Evolutionary conservation across 768 basidiomycete species (phyloP).

Genomic region (Lactarius hengduanensis): DNA sequence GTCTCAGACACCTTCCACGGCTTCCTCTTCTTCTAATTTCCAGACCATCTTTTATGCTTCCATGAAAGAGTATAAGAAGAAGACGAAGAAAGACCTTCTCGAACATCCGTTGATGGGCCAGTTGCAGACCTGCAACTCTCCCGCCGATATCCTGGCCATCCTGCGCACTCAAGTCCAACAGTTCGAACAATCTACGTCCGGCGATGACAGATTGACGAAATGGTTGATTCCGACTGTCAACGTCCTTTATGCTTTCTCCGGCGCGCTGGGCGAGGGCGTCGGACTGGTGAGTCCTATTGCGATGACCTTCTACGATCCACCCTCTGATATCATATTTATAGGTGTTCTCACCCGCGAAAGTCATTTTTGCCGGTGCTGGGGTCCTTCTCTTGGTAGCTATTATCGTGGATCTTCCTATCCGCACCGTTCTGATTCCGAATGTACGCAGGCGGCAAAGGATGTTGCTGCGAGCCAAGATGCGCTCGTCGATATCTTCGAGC

Average conservation of each 20-base stretch:
- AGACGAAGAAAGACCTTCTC: background rate
- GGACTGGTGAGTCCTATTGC: background rate
- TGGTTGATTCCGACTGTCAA: too few relatives aligned
- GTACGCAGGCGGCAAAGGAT: background rate
- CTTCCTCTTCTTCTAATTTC: too few relatives aligned
- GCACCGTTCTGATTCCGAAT: background rate
- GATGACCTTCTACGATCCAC: background rate
- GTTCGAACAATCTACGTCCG: too few relatives aligned
- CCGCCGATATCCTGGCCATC: too few relatives aligned
- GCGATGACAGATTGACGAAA: too few relatives aligned
- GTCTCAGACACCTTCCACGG: too few relatives aligned
- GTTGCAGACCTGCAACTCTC: too few relatives aligned
- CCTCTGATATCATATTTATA: background rate
- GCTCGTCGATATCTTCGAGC: background rate
- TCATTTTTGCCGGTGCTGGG: background rate
- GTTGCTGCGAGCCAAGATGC: background rate
- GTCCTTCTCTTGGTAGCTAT: background rate
- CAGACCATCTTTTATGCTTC: too few relatives aligned
- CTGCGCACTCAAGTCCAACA: too few relatives aligned
- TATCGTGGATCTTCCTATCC: background rate
- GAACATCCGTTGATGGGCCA: too few relatives aligned
- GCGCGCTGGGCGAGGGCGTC: background rate
- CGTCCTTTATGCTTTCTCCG: too few relatives aligned
- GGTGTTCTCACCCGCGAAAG: background rate
- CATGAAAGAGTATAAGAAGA: background rate